Evolutionary conservation across 139 green algal genomes (phyloP).

Genomic region (Chlorella sp.): DNA sequence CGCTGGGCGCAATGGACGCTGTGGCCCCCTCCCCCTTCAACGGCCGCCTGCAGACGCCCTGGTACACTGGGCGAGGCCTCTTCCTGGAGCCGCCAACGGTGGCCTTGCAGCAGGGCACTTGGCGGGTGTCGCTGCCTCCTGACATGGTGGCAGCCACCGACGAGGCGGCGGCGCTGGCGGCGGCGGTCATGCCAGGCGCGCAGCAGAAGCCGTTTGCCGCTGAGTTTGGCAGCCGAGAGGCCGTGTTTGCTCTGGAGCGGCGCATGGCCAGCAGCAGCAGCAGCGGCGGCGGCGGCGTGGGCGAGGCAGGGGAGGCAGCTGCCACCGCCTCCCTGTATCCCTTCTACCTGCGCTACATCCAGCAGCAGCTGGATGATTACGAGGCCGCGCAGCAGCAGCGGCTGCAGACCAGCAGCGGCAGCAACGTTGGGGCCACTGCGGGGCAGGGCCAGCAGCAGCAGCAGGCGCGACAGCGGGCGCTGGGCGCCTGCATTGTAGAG

Average conservation of each 20-base stretch:
- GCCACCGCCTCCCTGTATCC: neutral
- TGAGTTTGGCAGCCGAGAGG: slow-evolving; percentile 14
- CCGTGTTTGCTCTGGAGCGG: slow-evolving; percentile 22
- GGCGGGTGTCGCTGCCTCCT: slow-evolving; percentile 36
- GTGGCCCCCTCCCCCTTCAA: slow-evolving; percentile 85
- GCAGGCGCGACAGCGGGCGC: slow-evolving; percentile 16
- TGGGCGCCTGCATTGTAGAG: slow-evolving; percentile 83
- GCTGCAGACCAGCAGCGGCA: neutral
- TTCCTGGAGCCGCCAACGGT: slow-evolving; percentile 86
- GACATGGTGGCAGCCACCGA: neutral
- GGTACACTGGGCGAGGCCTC: slow-evolving; percentile 80
- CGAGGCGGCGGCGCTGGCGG: neutral
- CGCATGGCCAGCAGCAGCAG: neutral
- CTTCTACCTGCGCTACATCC: slow-evolving; percentile 19
- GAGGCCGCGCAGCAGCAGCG: neutral
- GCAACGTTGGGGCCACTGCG: slow-evolving; percentile 16
- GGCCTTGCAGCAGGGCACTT: slow-evolving; percentile 58
- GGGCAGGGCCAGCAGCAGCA: neutral
- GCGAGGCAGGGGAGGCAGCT: slow-evolving; percentile 18
- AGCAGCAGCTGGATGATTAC: slow-evolving; percentile 37
- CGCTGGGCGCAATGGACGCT: slow-evolving; percentile 93
- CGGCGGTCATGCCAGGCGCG: neutral
- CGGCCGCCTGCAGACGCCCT: slow-evolving; percentile 74
- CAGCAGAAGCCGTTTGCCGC: neutral
- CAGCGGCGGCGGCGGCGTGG: too few species aligned